phyloP scores from a whole-genome alignment of 768 basidiomycete species.

The Lactarius pseudohatsudake region DNA sequence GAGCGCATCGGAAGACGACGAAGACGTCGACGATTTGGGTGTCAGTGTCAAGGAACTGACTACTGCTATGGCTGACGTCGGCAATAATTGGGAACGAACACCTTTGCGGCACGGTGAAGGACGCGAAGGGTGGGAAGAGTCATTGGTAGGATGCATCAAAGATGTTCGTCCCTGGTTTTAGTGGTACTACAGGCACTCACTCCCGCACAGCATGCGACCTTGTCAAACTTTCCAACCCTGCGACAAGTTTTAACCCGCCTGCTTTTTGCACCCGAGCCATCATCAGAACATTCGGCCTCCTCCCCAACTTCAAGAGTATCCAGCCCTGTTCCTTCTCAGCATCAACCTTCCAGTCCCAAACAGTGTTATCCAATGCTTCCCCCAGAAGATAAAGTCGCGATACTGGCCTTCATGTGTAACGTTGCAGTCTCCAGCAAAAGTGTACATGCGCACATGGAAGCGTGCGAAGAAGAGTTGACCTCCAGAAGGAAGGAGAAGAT shows the following conservation, averaged over 20 bases:
- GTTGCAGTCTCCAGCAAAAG: slow-evolving; percentile 87
- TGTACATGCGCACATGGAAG: slow-evolving; percentile 86
- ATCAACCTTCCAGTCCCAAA: slow-evolving; percentile 51
- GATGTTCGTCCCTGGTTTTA: slow-evolving; percentile 61
- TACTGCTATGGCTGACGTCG: slow-evolving; percentile 71
- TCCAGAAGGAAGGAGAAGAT: slow-evolving; percentile 94
- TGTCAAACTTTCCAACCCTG: slow-evolving; percentile 68
- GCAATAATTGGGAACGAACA: slow-evolving; percentile 85
- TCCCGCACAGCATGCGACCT: slow-evolving; percentile 63
- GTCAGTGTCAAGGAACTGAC: slow-evolving; percentile 63
- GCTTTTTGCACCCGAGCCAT: slow-evolving; percentile 63
- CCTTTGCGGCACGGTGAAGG: slow-evolving; percentile 70
- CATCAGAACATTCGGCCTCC: slow-evolving; percentile 43
- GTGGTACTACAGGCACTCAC: slow-evolving; percentile 7
- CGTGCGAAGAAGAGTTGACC: slow-evolving; percentile 85
- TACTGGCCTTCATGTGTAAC: slow-evolving; percentile 87
- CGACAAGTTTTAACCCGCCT: slow-evolving; percentile 69
- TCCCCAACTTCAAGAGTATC: slow-evolving; percentile 47
- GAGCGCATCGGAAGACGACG: slow-evolving; percentile 42
- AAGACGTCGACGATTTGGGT: slow-evolving; percentile 49
- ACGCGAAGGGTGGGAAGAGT: slow-evolving; percentile 89
- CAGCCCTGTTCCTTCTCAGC: slow-evolving; percentile 43
- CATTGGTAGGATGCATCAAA: slow-evolving; percentile 83
- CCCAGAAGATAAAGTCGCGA: slow-evolving; percentile 76
- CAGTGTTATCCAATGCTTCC: slow-evolving; percentile 75